Conservation (phyloP, 257 asterid genomes). For the Lithospermum erythrorhizon region DNA sequence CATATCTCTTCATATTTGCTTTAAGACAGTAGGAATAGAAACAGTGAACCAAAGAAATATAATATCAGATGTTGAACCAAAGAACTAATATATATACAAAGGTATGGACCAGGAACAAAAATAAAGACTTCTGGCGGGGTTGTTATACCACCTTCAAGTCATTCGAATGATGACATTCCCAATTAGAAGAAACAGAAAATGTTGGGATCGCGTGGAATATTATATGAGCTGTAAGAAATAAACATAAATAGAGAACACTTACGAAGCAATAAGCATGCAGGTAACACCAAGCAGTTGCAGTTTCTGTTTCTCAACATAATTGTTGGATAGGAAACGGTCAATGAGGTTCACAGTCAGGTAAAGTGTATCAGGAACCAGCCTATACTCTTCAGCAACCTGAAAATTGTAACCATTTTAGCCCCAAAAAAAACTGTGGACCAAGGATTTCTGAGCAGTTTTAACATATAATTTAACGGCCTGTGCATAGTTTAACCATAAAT, state of each 20-base stretch:
- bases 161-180: too few species aligned
- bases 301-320: constrained; percentile 71
- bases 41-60: constrained; percentile 14
- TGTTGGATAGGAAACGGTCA: constrained; percentile 72
- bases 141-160: too few species aligned
- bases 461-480: too few species aligned
- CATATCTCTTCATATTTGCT: constrained; percentile 97
- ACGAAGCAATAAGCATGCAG: constrained; percentile 99
- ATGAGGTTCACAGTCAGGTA: constrained; percentile 94
- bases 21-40: constrained; percentile 13
- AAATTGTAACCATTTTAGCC: constrained; percentile 9
- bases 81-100: neutral
- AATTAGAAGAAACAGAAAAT: neutral
- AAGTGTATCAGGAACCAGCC: constrained; percentile 89
- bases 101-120: neutral
- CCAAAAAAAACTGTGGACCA: neutral
- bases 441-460: neutral
- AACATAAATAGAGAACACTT: constrained; percentile 22
- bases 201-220: too few species aligned
- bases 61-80: constrained; percentile 1
- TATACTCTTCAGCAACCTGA: constrained; percentile 94
- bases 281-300: constrained; percentile 95
- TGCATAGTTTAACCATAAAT: too few species aligned
- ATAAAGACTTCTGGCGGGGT: too few species aligned
- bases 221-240: neutral